Base-by-base conservation (phyloP, 202 grass and related monocot species). In the Panicum virgatum region DNA sequence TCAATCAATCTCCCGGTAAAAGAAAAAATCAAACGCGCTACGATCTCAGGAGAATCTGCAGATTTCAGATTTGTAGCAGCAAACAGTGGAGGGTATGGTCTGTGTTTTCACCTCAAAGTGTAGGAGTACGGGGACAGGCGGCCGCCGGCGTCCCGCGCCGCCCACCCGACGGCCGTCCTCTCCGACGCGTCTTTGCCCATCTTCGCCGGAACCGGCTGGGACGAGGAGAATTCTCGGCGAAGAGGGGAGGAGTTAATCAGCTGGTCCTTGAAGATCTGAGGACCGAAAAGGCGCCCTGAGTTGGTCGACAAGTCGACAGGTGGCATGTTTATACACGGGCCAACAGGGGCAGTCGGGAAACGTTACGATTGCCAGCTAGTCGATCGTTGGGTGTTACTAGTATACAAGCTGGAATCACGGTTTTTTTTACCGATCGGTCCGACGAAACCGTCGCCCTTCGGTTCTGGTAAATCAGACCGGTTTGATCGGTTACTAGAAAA, bases 81-180 rank as follows among this genome's bases (percentile, higher is more conserved):
- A 37, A 20, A 7, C 29, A 19, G 9, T 3, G 4, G 23, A 9
- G 2, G 7, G 39, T 39, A 8, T 45, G 14, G 39, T 39, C 14
- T 45, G 14, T 6, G 10, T 4, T 3, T 1, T 18, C 30, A 88
- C 93, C 94, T 94, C 51, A 97, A 61, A 20, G 58, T 89, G 88
- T 97, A 97, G 10, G 75, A 87, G 88, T 90, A 97, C 54, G 91
- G 91, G 54, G 94, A 84, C 37, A 97, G 72, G 26, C 92, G 62
- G 50, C 94, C 89, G 48, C 27, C 43, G 80, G 89, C 48, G 78
- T 97, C 94, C 27, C 72, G 87, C 15, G 94, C 91, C 12, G 94
- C 94, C 94, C 91, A 97, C 18, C 94, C 94, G 12, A 68, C 79
- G 65, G 85, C 85, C 1, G 58, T 83, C 82, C 16, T 87, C 85